Base-by-base conservation (phyloP, 495 filamentous ascomycete species). In the Talaromyces nanjingensis region DNA sequence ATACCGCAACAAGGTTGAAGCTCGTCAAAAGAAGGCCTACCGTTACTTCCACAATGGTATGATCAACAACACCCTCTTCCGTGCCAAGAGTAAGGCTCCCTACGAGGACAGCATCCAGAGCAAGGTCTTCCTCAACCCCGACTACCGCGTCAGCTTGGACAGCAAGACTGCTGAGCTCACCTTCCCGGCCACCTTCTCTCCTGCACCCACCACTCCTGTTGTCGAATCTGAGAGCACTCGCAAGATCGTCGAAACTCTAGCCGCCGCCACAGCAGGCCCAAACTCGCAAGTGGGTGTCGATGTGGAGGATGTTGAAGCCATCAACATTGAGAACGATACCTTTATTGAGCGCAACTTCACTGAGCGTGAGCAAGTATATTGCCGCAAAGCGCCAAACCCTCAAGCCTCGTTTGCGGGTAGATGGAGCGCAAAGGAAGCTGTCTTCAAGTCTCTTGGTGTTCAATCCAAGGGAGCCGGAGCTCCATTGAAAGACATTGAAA, bases 271-370 rank as follows among this genome's bases (percentile, higher is more conserved):
- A 31, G 83, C 90, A 58, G 78, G 81, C 31, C 77, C 81, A 59
- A 91, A 91, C 72, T 92, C 89, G 61, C 92, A 92, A 70, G 83
- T 97, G 24, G 94, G 94, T 49, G 90, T 98, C 22, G 94, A 99
- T 65, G 89, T 98, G 42, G 94, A 97, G 76, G 84, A 86, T 61
- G 85, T 98, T 18, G 79, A 85, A 3, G 85, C 91, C 20, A 85
- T 99, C 77, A 92, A 96, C 73, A 88, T 94, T 63, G 86, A 90
- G 53, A 99, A 97, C 67, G 89, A 93, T 29, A 97, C 89, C 5
- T 99, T 99, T 72, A 75, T 99, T 49, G 88, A 96, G 68, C 88
- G 94, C 57, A 99, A 99, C 77, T 99, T 98, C 77, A 97, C 93
- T 2, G 72, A 79, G 18, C 76, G 74, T 24, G 94, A 99, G 78